Evolutionary conservation across 768 basidiomycete species (phyloP), one percentile per base, ranked within the genome.

Genomic region (Boletus rufocinnamomeus): DNA sequence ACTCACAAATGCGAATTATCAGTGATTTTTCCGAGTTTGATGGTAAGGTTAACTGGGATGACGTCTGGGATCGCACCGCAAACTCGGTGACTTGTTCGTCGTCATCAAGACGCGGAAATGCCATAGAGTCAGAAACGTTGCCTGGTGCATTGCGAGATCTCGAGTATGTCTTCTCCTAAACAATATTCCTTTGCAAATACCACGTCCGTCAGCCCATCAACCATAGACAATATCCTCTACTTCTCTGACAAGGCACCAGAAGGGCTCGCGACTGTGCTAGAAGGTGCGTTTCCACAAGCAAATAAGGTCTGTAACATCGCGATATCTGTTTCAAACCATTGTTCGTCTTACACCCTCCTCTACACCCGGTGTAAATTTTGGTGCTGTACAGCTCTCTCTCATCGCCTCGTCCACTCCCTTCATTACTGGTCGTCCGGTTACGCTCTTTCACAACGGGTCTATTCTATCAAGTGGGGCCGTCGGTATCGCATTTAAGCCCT

Each of bases 371-470:
- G 38, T 49, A 40, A 50, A 32, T 25, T 30, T 40, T 50, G 19
- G 37, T 48, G 46, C n/a, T 25, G 5, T 13, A 34, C 66, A 90
- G 84, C 72, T 90, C 52, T 88, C 89, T 5, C 77, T 92, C 21
- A 70, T 88, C 23, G 87, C 85, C 0, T 78, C 89, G 0, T 86
- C 89, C 3, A 93, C 91, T 2, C 89, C 90, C 1, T 93, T 93
- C 68, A 74, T 90, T 6, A 92, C 89, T 2, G 91, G 90, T 16
- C 75, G 87, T 21, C 85, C 86, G 1, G 82, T 87, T 30, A 92
- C 91, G 0, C 75, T 93, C 11, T 84, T 91, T 58, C 72, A 79
- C 57, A 81, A 87, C 50, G 74, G 77, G 38, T 67, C 77, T 2
- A 79, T 90, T 27, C 70, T 80, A 55, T 84, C 82, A 0, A 76